Percentiles rank a stretch among this genome's conserved stretches.
phyloP scores from a whole-genome alignment of 2,329 filamentous ascomycete genomes.

The Exophiala viscosa region DNA sequence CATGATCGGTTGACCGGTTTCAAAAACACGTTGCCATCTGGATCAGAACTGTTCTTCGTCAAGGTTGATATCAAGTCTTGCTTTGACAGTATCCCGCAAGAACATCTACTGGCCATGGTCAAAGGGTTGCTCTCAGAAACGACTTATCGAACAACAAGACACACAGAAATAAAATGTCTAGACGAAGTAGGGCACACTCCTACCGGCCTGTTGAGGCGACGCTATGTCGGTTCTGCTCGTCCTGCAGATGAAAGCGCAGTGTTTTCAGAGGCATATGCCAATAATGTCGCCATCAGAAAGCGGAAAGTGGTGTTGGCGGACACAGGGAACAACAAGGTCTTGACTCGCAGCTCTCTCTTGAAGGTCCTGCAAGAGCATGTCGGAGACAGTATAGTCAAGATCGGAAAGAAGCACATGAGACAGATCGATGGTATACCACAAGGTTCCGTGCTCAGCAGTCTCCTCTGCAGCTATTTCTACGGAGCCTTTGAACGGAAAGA shows the following conservation, averaged over 20 bases:
- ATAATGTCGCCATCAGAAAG: conserved; percentile 41
- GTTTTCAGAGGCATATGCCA: conserved; percentile 13
- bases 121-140: conserved; percentile 53
- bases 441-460: conserved; percentile 79
- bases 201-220: conserved; percentile 8
- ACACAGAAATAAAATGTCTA: conserved; percentile 55
- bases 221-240: conserved; percentile 25
- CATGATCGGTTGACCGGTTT: conserved; percentile 70
- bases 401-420: conserved; percentile 82
- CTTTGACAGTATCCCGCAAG: conserved; percentile 92
- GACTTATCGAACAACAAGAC: conserved; percentile 68
- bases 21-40: conserved; percentile 49
- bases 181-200: neutral
- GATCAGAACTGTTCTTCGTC: conserved; percentile 67
- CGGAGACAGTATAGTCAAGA: conserved; percentile 77
- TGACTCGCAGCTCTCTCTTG: conserved; percentile 60
- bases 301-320: conserved; percentile 72
- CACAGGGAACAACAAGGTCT: conserved; percentile 55
- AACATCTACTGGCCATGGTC: conserved; percentile 66
- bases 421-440: conserved; percentile 90
- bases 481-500: conserved; percentile 72
- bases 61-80: conserved; percentile 90
- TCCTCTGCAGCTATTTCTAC: conserved; percentile 95
- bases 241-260: conserved; percentile 11
- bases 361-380: conserved; percentile 74